phyloP scores from a whole-genome alignment of 495 filamentous ascomycete species.

The Aspergillus avenaceus region DNA sequence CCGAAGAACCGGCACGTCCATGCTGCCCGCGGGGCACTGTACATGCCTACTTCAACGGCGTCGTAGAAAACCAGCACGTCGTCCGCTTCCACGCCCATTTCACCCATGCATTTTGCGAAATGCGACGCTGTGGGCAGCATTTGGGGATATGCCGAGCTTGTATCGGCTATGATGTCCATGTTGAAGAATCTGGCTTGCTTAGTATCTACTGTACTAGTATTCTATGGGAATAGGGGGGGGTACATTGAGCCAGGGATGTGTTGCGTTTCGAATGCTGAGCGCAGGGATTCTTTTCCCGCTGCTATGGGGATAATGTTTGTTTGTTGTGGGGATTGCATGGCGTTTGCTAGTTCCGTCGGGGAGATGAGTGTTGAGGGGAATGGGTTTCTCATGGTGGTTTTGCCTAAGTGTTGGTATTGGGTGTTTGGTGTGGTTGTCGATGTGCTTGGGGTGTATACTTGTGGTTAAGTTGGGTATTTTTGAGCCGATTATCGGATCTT shows the following conservation, averaged over 20 bases:
- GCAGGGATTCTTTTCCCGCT: constrained; percentile 12
- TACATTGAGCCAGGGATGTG: constrained; percentile 31
- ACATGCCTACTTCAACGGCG: constrained; percentile 22
- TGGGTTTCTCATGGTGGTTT: constrained; percentile 1
- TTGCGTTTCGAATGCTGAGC: constrained; percentile 12
- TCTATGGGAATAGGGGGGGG: background rate
- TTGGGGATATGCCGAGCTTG: constrained; percentile 21
- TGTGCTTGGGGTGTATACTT: too few relatives aligned
- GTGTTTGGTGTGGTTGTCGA: too few relatives aligned
- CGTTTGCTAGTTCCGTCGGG: constrained; percentile 15
- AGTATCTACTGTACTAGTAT: background rate
- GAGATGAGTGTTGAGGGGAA: constrained; percentile 16
- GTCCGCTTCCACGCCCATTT: constrained; percentile 18
- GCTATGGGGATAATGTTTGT: constrained; percentile 23
- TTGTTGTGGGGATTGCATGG: background rate
- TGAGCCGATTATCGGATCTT: too few relatives aligned
- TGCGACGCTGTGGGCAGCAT: constrained; percentile 23
- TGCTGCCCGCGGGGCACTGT: constrained; percentile 28
- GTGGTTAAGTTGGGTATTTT: too few relatives aligned
- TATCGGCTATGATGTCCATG: constrained; percentile 23
- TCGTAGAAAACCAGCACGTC: constrained; percentile 34
- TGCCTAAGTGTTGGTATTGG: too few relatives aligned
- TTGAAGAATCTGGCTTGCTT: constrained; percentile 26
- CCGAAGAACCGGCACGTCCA: constrained; percentile 28
- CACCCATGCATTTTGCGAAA: constrained; percentile 18